Evolutionary conservation across 2,329 filamentous ascomycete species (phyloP).

Genomic region (Teratosphaeriaceae sp.): DNA sequence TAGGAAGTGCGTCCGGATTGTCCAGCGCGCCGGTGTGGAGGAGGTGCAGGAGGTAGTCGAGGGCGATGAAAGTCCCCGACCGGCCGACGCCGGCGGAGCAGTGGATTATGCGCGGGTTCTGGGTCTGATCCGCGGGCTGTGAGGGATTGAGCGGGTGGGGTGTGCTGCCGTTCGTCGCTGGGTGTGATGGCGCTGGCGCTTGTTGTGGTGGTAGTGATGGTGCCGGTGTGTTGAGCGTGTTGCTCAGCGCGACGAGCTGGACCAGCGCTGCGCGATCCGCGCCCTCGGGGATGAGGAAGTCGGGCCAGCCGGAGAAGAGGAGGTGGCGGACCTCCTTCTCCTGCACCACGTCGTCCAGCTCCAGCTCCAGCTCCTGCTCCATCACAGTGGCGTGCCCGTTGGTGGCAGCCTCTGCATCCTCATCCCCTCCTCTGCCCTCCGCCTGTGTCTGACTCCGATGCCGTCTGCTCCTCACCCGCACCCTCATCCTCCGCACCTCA

Average conservation of each 20-base stretch:
- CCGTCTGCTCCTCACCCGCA: constrained; percentile 37
- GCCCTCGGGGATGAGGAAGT: constrained; percentile 73
- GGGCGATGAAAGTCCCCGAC: constrained; percentile 89
- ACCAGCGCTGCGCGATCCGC: constrained; percentile 63
- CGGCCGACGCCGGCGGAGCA: constrained; percentile 86
- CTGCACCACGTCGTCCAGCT: constrained; percentile 30
- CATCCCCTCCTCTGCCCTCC: constrained; percentile 43
- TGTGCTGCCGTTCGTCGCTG: constrained; percentile 34
- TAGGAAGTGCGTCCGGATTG: constrained; percentile 25
- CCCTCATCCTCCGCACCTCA: constrained; percentile 66
- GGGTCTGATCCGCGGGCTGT: too few species aligned
- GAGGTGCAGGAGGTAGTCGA: constrained; percentile 86
- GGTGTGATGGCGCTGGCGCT: constrained; percentile 20
- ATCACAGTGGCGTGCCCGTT: too few species aligned
- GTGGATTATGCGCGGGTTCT: constrained; percentile 66
- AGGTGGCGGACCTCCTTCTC: constrained; percentile 73
- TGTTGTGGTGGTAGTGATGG: constrained; percentile 14
- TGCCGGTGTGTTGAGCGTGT: constrained; percentile 42
- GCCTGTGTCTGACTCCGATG: too few species aligned
- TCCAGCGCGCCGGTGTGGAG: constrained; percentile 66
- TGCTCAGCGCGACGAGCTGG: constrained; percentile 61
- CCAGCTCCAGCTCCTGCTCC: constrained; percentile 2
- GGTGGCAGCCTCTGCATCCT: too few species aligned
- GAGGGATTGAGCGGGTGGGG: too few species aligned
- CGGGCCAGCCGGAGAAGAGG: constrained; percentile 81